Evolutionary conservation across 495 filamentous ascomycete genomes (phyloP), one percentile per base, ranked within the genome.

Genomic region (Penicillium turbatum): DNA sequence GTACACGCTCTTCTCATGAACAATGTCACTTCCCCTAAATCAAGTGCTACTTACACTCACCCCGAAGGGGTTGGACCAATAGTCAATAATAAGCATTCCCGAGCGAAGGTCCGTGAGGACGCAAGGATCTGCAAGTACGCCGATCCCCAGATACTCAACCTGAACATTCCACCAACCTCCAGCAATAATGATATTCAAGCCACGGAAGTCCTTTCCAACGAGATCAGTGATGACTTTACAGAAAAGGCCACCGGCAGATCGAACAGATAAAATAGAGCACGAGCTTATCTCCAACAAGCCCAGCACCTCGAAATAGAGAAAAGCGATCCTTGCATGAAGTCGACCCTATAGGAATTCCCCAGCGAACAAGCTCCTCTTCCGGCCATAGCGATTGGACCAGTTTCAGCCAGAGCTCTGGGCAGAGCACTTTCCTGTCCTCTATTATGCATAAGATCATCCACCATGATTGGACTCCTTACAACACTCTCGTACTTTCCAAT

Each of bases 271-370:
- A 24, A 24, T 24, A 24, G 21, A 24, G 4, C 21, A 24, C 21
- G 21, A 4, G 21, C 21, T 24, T 24, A 24, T 24, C 21, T 24
- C 21, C 21, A 24, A 24, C 24, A 27, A 42, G 12, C 6, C 30
- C 16, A 15, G 1, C 11, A 6, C 11, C 9, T 12, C 2, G 5
- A 32, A 45, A 24, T 45, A 0, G 9, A 31, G 11, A 15, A 32
- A 10, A 3, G 16, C 42, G 6, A 49, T 60, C 59, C 63, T 63
- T 65, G 63, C 63, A 54, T 65, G 19, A 21, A 55, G 50, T 60
- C 54, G 50, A 60, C 55, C 41, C 15, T 38, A 43, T 35, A 35
- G 51, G 60, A 58, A 65, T 63, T 55, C 42, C 16, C 19, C 27
- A 29, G 37, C n/a, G 26, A 17, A 21, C 17, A 29, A 17, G 29